Conservation (phyloP, 2,329 filamentous ascomycete genomes). For the Clonostachys sp. region DNA sequence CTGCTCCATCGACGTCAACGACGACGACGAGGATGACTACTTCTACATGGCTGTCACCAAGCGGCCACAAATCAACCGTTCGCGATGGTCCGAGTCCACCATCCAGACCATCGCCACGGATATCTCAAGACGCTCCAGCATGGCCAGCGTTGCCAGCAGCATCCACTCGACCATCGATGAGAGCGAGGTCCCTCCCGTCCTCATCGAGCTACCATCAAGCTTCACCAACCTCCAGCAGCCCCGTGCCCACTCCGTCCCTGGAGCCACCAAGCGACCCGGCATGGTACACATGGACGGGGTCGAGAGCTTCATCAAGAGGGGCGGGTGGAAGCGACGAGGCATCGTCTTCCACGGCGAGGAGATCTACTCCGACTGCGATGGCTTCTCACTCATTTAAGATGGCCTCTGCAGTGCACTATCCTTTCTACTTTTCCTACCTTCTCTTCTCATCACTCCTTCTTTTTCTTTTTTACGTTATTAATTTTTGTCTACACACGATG, state of each 20-base stretch:
- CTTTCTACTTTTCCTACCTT: too few species aligned
- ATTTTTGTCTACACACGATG: too few species aligned
- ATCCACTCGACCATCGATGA: slow-evolving; percentile 9
- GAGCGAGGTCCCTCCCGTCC: slow-evolving; percentile 7
- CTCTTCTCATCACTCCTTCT: too few species aligned
- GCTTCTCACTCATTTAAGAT: neutral
- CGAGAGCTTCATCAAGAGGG: slow-evolving; percentile 34
- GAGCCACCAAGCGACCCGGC: slow-evolving; percentile 20
- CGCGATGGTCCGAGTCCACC: slow-evolving; percentile 37
- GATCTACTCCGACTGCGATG: neutral
- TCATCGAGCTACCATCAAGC: slow-evolving; percentile 20
- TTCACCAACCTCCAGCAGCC: slow-evolving; percentile 20
- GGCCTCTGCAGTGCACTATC: too few species aligned
- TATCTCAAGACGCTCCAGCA: slow-evolving; percentile 9
- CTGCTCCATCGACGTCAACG: slow-evolving; percentile 13
- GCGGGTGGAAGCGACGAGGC: slow-evolving; percentile 37
- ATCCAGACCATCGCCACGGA: slow-evolving; percentile 20
- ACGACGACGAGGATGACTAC: slow-evolving; percentile 22
- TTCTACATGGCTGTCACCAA: slow-evolving; percentile 21
- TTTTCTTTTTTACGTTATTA: too few species aligned
- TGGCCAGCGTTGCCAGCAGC: slow-evolving; percentile 3
- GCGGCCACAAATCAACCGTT: slow-evolving; percentile 24
- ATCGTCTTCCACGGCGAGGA: slow-evolving; percentile 32
- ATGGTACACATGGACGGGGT: slow-evolving; percentile 30
- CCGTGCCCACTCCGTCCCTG: neutral